Evolutionary conservation across 768 basidiomycete species (phyloP), one percentile per base, ranked within the genome.

Genomic region (Termitomyces sp.): DNA sequence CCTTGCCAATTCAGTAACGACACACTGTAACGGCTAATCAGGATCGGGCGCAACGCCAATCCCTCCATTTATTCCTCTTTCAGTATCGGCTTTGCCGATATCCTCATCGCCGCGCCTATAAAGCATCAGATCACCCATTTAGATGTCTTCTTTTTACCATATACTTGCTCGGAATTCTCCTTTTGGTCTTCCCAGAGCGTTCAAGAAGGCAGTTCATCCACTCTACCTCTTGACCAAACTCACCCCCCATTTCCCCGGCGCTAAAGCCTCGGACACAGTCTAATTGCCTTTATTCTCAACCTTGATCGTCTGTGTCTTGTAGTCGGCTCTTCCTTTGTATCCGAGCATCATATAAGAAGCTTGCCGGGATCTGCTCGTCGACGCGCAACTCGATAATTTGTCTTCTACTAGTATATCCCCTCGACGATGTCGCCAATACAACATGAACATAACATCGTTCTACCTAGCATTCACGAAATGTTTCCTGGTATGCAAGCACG

Each of bases 401-500:
- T n/a, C 32, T 50, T 50, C 49, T 28, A n/a, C n/a, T n/a, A n/a
- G n/a, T n/a, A 28, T 28, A 28, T 28, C 28, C 28, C 28, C 28
- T 28, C 28, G 28, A 28, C 28, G 15, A 61, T 63, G 59, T 57
- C 58, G 7, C 20, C 58, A 16, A 46, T 62, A 33, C 60, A 62
- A 0, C 52, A 49, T 22, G 59, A 60, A 28, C 33, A 53, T 33
- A 61, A 35, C 32, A 65, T 73, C 39, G 73, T 78, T 2, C 72
- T 85, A 32, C 84, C 83, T 24, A 80, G 81, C 65, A 83, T 84
- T 36, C 75, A 79, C 22, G 81, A 84, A 62, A 81, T 84, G 76
- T 85, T 84, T 62, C 84, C 84, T 50, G 82, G 84, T 81, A 64
- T 46, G 73, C 59, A 12, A 22, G 46, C 1, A 20, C 35, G 20